Evolutionary conservation across 768 basidiomycete species (phyloP).

Genomic region (Galerina sulciceps): DNA sequence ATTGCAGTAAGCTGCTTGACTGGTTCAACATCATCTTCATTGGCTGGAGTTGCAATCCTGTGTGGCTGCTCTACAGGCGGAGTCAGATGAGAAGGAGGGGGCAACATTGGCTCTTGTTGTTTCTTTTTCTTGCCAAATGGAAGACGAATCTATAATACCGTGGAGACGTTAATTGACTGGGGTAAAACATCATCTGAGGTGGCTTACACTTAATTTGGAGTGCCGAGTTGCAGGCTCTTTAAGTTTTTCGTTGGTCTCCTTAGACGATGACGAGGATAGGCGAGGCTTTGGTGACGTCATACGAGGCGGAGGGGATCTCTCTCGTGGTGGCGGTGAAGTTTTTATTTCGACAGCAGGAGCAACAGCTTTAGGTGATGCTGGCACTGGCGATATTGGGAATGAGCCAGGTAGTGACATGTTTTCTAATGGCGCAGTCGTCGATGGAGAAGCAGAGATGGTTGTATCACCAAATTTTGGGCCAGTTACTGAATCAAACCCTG

Average conservation of each 20-base stretch:
- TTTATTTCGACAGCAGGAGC: conserved; percentile 29
- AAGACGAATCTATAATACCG: conserved; percentile 62
- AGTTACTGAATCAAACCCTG: conserved; percentile 45
- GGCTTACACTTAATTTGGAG: conserved; percentile 79
- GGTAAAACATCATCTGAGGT: background rate
- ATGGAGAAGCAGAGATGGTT: conserved; percentile 24
- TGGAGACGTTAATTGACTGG: background rate
- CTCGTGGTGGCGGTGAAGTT: conserved; percentile 41
- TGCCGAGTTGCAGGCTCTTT: conserved; percentile 62
- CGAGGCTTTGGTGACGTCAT: conserved; percentile 62
- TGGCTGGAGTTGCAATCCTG: conserved; percentile 50
- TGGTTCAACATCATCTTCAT: conserved; percentile 73
- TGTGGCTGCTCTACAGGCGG: conserved; percentile 50
- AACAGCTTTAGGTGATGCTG: conserved; percentile 38
- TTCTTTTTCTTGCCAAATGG: conserved; percentile 83
- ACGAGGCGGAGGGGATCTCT: conserved; percentile 49
- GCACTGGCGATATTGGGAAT: conserved; percentile 37
- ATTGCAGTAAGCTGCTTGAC: conserved; percentile 84
- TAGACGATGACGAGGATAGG: conserved; percentile 62
- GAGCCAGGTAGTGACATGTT: conserved; percentile 26
- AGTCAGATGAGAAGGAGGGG: conserved; percentile 41
- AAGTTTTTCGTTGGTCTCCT: conserved; percentile 59
- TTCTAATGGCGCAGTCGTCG: conserved; percentile 32
- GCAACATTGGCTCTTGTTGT: conserved; percentile 45
- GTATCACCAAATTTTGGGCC: conserved; percentile 13